Evolutionary conservation across 179 eudicot species (phyloP), one percentile per base, ranked within the genome.

Genomic region (Dionaea muscipula): DNA sequence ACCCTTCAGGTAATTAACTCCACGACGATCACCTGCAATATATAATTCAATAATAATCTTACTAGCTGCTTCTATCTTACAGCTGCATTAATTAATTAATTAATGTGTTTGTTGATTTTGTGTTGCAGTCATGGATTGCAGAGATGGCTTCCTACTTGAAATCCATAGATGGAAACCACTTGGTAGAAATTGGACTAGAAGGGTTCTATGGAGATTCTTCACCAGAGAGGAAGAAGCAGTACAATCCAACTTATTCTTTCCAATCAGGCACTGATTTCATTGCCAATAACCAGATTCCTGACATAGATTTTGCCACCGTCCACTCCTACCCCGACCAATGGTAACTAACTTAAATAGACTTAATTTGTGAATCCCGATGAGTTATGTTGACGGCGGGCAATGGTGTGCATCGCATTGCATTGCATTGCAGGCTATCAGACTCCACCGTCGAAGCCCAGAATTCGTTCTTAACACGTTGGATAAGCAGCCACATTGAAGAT

Each of bases 321-420:
- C 85, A 81, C 60, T 55, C 75, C 0, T 84, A 81, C 44, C 94
- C 94, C 13, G 85, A 84, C 44, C 74, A 63, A 46, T 84, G 94
- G 94, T 84, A 65, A 53, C 21, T 4, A 43, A 43, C 18, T 19
- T 19, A 16, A 5, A 2, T 15, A 16, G 0, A 16, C 5, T 43
- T 6, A 7, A 6, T 6, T 16, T 10, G 21, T 19, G n/a, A n/a
- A n/a, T n/a, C n/a, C n/a, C n/a, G n/a, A n/a, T n/a, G n/a, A n/a
- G n/a, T n/a, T n/a, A n/a, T n/a, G n/a, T n/a, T n/a, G n/a, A n/a
- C n/a, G n/a, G n/a, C n/a, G n/a, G n/a, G n/a, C n/a, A n/a, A n/a
- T n/a, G n/a, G n/a, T n/a, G n/a, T 43, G 19, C 47, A 4, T 16
- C 21, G 47, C 13, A 43, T 16, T 16, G 18, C 47, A 4, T 43